phyloP scores from a whole-genome alignment of 2,329 filamentous ascomycete genomes.

The Lasiodiplodia theobromae region DNA sequence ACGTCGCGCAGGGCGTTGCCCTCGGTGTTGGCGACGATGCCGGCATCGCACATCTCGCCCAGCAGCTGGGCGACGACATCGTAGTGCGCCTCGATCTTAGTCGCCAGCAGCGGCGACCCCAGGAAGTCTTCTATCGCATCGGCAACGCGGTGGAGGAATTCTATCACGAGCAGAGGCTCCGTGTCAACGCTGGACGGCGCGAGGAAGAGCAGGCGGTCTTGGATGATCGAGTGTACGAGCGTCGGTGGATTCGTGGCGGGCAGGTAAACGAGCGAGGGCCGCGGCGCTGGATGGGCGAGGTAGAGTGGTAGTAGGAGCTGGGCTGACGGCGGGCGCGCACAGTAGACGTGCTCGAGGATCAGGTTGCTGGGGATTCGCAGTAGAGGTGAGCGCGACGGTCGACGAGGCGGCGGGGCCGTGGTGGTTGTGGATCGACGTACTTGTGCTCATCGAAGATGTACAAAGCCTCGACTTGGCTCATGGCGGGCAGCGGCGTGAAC shows the following conservation, averaged over 20 bases:
- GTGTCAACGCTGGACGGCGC: constrained; percentile 85
- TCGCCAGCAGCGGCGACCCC: constrained; percentile 82
- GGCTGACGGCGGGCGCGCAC: constrained; percentile 79
- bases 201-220: constrained; percentile 86
- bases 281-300: constrained; percentile 79
- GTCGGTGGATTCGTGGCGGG: constrained; percentile 83
- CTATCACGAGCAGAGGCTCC: constrained; percentile 87
- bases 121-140: constrained; percentile 95
- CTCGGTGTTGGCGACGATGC: constrained; percentile 87
- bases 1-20: constrained; percentile 90
- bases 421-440: constrained; percentile 58
- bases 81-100: constrained; percentile 88
- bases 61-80: constrained; percentile 93
- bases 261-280: constrained; percentile 86
- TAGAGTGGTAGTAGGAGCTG: constrained; percentile 83
- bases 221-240: constrained; percentile 84
- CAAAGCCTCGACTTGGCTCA: constrained; percentile 86
- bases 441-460: constrained; percentile 97
- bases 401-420: neutral
- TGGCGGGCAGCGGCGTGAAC: constrained; percentile 34
- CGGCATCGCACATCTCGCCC: constrained; percentile 95
- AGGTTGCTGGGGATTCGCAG: constrained; percentile 67
- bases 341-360: constrained; percentile 89
- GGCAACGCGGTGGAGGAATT: constrained; percentile 92
- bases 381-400: constrained; percentile 30